Base-by-base conservation (phyloP, 1,284 basidiomycete genomes). In the Boletus sp. region DNA sequence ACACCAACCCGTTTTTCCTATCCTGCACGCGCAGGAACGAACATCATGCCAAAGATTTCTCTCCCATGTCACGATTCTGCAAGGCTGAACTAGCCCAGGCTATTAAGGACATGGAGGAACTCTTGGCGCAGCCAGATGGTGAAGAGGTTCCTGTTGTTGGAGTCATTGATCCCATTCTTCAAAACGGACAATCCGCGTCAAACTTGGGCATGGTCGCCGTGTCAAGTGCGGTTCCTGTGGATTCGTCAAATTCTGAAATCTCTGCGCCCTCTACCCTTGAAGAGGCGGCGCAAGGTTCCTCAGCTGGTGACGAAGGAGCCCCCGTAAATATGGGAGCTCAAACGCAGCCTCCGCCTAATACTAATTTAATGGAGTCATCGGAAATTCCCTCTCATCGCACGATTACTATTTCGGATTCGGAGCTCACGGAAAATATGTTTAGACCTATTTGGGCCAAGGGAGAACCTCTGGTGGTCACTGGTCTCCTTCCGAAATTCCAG, bases 21-120 rank as follows among this genome's bases (percentile, higher is more conserved):
- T 75, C 75, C 29, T 89, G 88, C 62, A 80, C 79, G 9, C 77
- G 78, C 48, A 71, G 82, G 34, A 79, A 78, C 46, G 84, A 88
- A 53, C 88, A 91, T 58, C 69, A 74, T 25, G 72, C 76, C 5
- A 72, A 68, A 34, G 79, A 89, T 48, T 88, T 94, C 59, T 81
- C 84, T 5, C 87, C 93, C 2, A 81, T 94, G 60, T 86, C 90
- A 4, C 74, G 90, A 33, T 91, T 93, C 60, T 77, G 77, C 46
- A 72, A 74, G 47, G 67, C 70, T 2, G 88, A 92, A 62, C 70
- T 94, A 14, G 73, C 74, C 9, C 69, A 75, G 41, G 78, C 84
- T 6, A 78, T 91, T 45, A 57, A 66, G 35, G 81, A 83, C 47
- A 90, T 93, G 86, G 73, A 81, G 55, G 63, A 52, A 20, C 65